These are phyloP conservation scores for Rhodotorula sphaerocarpa DNA, from an alignment of 768 basidiomycete species.

Conservation along the genomic window DNA sequence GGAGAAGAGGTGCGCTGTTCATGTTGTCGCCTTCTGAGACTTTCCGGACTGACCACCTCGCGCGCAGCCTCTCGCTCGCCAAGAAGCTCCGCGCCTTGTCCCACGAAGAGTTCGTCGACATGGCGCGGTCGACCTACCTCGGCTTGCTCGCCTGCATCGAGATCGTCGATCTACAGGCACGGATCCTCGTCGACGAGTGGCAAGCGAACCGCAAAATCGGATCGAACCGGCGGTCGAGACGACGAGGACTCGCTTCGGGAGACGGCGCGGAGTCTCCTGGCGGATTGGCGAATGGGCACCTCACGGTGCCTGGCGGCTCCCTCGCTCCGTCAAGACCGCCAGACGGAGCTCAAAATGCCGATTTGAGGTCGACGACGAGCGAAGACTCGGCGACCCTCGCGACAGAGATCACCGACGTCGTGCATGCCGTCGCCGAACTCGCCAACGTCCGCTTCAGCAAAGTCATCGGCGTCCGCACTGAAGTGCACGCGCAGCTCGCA, in stretches of 20 bases:
- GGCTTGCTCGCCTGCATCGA: constrained; percentile 31
- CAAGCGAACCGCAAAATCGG: constrained; percentile 4
- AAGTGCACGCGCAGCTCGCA: constrained; percentile 66
- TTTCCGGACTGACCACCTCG: too few relatives aligned
- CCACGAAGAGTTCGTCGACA: constrained; percentile 16
- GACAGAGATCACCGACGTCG: constrained; percentile 63
- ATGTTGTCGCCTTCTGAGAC: not conserved
- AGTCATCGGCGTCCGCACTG: constrained; percentile 64
- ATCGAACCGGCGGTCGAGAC: constrained; percentile 10
- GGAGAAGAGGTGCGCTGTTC: constrained; percentile 23
- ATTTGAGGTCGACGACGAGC: not conserved
- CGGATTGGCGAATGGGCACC: too few relatives aligned
- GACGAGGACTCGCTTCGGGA: not conserved
- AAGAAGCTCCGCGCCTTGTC: constrained; percentile 30
- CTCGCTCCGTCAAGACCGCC: too few relatives aligned
- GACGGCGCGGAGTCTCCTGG: too few relatives aligned
- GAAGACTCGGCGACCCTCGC: constrained; percentile 41
- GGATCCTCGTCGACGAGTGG: constrained; percentile 15
- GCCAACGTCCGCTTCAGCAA: constrained; percentile 74
- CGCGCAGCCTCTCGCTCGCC: constrained; percentile 25
- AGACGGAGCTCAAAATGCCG: too few relatives aligned
- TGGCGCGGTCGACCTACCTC: constrained; percentile 12
- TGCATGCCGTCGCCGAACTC: constrained; percentile 73
- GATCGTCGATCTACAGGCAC: constrained; percentile 28
- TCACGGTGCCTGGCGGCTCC: too few relatives aligned